Evolutionary conservation across 1,284 basidiomycete genomes (phyloP).

Genomic region (Xerocomus cyaneibrunnescens): DNA sequence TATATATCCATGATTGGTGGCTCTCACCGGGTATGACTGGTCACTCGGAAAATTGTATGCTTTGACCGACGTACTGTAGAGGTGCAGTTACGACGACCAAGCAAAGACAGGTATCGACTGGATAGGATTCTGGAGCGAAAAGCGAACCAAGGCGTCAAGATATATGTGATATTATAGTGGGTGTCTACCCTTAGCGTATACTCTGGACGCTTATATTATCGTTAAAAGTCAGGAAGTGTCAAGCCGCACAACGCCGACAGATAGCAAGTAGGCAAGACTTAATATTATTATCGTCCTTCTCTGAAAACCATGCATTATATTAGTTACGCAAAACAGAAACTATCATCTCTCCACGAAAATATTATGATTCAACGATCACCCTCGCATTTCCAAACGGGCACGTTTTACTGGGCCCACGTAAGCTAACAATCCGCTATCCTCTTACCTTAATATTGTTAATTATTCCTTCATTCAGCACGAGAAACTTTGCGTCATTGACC

Average conservation of each 20-base stretch:
- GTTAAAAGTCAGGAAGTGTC: constrained; percentile 91
- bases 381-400: constrained; percentile 96
- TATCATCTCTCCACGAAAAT: constrained; percentile 87
- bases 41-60: background rate
- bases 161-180: constrained; percentile 94
- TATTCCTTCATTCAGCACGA: constrained; percentile 71
- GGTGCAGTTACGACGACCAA: constrained; percentile 80
- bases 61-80: constrained; percentile 45
- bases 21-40: constrained; percentile 66
- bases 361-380: constrained; percentile 97
- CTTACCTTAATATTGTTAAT: constrained; percentile 3
- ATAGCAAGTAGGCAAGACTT: constrained; percentile 67
- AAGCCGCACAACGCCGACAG: constrained; percentile 92
- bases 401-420: constrained; percentile 98
- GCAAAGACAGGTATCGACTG: constrained; percentile 85
- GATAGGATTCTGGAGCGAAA: constrained; percentile 90
- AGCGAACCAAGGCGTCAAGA: constrained; percentile 94
- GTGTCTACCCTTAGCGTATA: constrained; percentile 25
- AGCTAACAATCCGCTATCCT: constrained; percentile 27
- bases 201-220: constrained; percentile 1
- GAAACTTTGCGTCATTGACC: constrained; percentile 97
- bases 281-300: background rate
- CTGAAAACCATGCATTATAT: constrained; percentile 20
- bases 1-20: constrained; percentile 98
- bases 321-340: constrained; percentile 89